Conservation (phyloP, 2,329 filamentous ascomycete species). For the Ceratocystiopsis brevicomis region DNA sequence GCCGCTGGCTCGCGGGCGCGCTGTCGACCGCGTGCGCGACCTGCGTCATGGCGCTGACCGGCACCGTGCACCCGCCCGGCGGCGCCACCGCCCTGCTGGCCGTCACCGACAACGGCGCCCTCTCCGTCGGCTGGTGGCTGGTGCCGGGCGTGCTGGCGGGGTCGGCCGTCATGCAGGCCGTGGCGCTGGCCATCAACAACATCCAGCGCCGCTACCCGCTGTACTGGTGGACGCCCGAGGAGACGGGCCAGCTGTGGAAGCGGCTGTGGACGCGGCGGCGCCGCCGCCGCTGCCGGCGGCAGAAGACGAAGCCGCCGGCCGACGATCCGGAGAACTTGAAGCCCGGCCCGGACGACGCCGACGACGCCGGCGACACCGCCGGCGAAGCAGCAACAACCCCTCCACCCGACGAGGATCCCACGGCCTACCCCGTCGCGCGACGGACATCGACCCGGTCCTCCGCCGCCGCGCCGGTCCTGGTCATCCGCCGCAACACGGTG, state of each 20-base stretch:
- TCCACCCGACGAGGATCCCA: neutral
- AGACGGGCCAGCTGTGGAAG: slow-evolving; percentile 12
- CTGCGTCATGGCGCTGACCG: slow-evolving; percentile 47
- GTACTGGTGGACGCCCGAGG: slow-evolving; percentile 48
- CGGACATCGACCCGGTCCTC: too few relatives aligned
- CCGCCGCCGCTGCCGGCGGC: slow-evolving; percentile 5
- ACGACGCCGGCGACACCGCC: neutral
- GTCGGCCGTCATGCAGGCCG: slow-evolving; percentile 38
- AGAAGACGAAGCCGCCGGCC: neutral
- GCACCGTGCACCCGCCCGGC: slow-evolving; percentile 55
- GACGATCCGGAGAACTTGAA: neutral
- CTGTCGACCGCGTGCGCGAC: slow-evolving; percentile 46
- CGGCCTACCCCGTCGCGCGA: neutral
- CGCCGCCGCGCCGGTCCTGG: neutral
- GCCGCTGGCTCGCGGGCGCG: slow-evolving; percentile 46
- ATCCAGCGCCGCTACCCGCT: slow-evolving; percentile 45
- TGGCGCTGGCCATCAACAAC: slow-evolving; percentile 50
- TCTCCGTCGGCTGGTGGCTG: slow-evolving; percentile 47
- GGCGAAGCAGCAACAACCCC: neutral
- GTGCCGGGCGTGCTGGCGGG: slow-evolving; percentile 44
- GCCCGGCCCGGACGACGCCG: neutral
- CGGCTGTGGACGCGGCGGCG: neutral
- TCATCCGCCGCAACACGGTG: slow-evolving; percentile 1
- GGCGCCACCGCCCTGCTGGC: slow-evolving; percentile 56
- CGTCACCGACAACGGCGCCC: slow-evolving; percentile 35